Evolutionary conservation across 2,329 filamentous ascomycete genomes (phyloP).

Genomic region (Alternaria hordeiaustralica): DNA sequence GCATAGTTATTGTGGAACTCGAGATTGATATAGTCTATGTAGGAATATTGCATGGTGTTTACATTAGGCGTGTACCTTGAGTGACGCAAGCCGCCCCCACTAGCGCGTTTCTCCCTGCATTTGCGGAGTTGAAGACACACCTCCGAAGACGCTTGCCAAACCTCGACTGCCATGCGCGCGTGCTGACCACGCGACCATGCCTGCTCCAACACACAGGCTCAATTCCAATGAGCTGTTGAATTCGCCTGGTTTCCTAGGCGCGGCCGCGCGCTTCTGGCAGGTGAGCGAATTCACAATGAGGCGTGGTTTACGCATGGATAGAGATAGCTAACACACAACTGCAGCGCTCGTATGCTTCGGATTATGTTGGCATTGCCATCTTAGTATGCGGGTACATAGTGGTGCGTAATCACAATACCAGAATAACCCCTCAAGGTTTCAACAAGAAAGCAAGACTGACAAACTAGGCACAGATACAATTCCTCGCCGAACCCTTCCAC

Average conservation of each 20-base stretch:
- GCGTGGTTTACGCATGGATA: background rate
- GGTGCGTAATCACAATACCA: constrained; percentile 48
- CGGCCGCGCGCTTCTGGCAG: constrained; percentile 60
- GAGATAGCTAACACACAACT: constrained; percentile 13
- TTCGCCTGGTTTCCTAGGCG: constrained; percentile 52
- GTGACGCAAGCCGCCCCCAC: background rate
- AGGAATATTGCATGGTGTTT: background rate
- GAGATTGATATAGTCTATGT: background rate
- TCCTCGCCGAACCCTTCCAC: constrained; percentile 84
- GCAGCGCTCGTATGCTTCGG: constrained; percentile 82
- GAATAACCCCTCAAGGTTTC: background rate
- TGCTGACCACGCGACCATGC: constrained; percentile 35
- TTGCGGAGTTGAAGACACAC: constrained; percentile 31
- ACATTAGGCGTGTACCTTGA: background rate
- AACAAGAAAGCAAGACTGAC: constrained; percentile 9
- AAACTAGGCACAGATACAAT: constrained; percentile 60
- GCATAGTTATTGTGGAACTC: background rate
- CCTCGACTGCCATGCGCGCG: constrained; percentile 15
- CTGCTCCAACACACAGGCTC: constrained; percentile 36
- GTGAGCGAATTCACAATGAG: constrained; percentile 25
- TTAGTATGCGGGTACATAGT: constrained; percentile 72
- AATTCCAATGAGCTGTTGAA: constrained; percentile 34
- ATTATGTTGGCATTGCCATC: constrained; percentile 80
- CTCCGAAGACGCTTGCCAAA: constrained; percentile 20
- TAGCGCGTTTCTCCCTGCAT: constrained; percentile 8